phyloP scores from a whole-genome alignment of 768 basidiomycete species.

The Suillus occidentalis region DNA sequence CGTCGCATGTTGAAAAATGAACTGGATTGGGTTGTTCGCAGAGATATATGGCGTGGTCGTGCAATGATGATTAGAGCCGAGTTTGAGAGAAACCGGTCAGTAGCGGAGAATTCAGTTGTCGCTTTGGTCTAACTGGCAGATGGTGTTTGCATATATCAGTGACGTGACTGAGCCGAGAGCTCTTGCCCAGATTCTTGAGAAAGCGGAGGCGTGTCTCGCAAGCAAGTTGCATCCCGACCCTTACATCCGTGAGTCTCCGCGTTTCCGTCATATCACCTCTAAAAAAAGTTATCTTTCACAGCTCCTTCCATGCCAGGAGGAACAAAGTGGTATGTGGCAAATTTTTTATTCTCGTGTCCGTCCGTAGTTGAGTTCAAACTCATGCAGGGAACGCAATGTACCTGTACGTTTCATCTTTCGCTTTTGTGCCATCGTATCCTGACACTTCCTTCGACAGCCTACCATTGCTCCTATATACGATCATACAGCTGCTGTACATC shows the following conservation, averaged over 20 bases:
- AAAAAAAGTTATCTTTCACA: conserved; percentile 30
- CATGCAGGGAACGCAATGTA: conserved; percentile 73
- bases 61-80: conserved; percentile 87
- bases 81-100: conserved; percentile 89
- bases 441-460: conserved; percentile 42
- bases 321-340: conserved; percentile 83
- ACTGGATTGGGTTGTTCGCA: conserved; percentile 85
- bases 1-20: conserved; percentile 82
- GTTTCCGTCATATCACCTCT: background rate
- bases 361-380: conserved; percentile 2
- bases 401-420: conserved; percentile 52
- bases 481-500: conserved; percentile 43
- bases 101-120: background rate
- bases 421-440: conserved; percentile 4
- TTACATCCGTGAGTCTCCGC: conserved; percentile 74
- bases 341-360: background rate
- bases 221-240: conserved; percentile 83
- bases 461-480: conserved; percentile 64
- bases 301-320: conserved; percentile 85
- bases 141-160: conserved; percentile 37
- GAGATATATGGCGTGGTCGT: conserved; percentile 83
- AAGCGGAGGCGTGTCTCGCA: conserved; percentile 76
- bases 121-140: background rate
- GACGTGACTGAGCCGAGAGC: conserved; percentile 84
- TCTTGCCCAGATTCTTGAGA: conserved; percentile 71